Base-by-base conservation (phyloP, 2,329 filamentous ascomycete genomes). In the Fusarium praegraminearum region DNA sequence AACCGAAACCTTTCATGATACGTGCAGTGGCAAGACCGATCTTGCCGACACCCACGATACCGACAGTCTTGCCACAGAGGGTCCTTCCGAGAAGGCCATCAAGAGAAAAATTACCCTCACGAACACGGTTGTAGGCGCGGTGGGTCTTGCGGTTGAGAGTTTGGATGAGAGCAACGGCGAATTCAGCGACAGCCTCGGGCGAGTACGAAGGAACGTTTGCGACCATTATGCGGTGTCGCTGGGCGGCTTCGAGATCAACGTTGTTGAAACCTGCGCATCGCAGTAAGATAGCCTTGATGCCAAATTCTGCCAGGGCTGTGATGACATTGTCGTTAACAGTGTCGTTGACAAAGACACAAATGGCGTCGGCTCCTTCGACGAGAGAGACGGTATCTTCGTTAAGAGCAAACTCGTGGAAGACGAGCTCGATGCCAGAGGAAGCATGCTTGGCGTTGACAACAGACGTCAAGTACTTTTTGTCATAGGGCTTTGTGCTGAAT, bases 341-440 rank as follows among this genome's bases (percentile, higher is more conserved):
- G 78, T 92, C 90, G 77, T 91, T 92, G 75, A 91, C 90, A 72
- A 92, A 92, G 72, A 87, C 86, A 78, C 89, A 91, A 50, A 92
- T 83, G 58, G 89, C 89, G 43, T 84, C 79, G 61, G 84, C 82
- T 36, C 81, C 84, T 3, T 79, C 74, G 4, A 86, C 85, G 9
- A 91, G 83, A 1, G 83, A 70, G 3, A 83, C 87, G 1, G 89
- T 92, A 46, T 88, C 84, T 30, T 80, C 69, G 41, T 80, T 82
- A 12, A 91, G 84, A 5, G 86, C 73, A 62, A 89, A 87, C 46
- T 88, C 83, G 78, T 90, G 87, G 77, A 86, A 90, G 59, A 80
- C 75, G 55, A 90, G 78, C 13, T 86, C 81, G 69, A 87, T 78
- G 52, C 80, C 75, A 36, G 75, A 68, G 28, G 76, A 73, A 51